Conservation (phyloP, 306 rosid genomes). For the Cucurbita ficifolia region DNA sequence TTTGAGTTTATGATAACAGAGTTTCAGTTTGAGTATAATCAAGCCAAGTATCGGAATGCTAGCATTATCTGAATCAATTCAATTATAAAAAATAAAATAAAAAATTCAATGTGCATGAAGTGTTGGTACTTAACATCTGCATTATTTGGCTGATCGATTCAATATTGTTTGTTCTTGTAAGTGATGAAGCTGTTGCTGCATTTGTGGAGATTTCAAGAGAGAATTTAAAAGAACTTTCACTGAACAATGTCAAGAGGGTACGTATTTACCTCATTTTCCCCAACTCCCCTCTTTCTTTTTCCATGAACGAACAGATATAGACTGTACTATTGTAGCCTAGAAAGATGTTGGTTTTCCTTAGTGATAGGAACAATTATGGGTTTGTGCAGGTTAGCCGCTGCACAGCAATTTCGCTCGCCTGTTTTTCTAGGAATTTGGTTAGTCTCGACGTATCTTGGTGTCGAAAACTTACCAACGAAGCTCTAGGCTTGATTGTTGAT, state of each 20-base stretch:
- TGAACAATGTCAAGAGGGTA: constrained; percentile 62
- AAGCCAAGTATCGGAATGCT: not conserved
- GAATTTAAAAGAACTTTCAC: constrained; percentile 49
- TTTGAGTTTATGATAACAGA: not conserved
- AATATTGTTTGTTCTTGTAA: constrained; percentile 11
- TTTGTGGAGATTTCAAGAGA: constrained; percentile 50
- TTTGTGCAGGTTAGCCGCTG: constrained; percentile 45
- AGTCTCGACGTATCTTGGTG: constrained; percentile 80
- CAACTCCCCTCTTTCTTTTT: not conserved
- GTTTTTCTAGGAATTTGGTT: constrained; percentile 34
- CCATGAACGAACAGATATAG: not conserved
- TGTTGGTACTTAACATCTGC: not conserved
- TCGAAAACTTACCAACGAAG: constrained; percentile 45
- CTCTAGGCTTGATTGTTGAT: constrained; percentile 63
- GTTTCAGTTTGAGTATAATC: not conserved
- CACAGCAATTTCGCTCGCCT: constrained; percentile 51
- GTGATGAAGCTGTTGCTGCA: constrained; percentile 83
- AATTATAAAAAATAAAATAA: not conserved
- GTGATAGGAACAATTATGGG: not conserved
- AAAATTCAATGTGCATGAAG: not conserved
- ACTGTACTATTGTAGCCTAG: not conserved
- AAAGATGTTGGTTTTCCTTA: not conserved
- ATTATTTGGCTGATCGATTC: not conserved
- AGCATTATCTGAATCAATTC: not conserved
- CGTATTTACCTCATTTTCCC: not conserved